A percentile compares a stretch with the other conserved stretches of the same genome.
Evolutionary conservation across 1,284 basidiomycete species (phyloP).

Genomic region (Leccinum subrobustum): DNA sequence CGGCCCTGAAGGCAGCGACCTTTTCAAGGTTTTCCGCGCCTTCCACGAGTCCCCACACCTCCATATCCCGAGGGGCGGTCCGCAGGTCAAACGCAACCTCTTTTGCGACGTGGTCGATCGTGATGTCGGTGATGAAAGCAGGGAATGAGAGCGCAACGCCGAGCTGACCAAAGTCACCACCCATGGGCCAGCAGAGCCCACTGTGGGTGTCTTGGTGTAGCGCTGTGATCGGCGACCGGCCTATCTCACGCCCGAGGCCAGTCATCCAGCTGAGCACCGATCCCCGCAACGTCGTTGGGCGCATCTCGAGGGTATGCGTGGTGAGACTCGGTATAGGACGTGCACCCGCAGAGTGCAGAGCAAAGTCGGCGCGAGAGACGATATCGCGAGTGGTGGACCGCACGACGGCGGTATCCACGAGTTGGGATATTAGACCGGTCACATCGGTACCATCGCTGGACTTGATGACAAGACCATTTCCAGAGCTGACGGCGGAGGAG

Average conservation of each 20-base stretch:
- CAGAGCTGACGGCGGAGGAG: slow-evolving; percentile 39
- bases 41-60: slow-evolving; percentile 87
- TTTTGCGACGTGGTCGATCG: slow-evolving; percentile 84
- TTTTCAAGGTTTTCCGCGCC: slow-evolving; percentile 67
- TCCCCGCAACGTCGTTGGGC: slow-evolving; percentile 43
- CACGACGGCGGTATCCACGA: slow-evolving; percentile 74
- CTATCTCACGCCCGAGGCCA: slow-evolving; percentile 62
- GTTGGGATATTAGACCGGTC: slow-evolving; percentile 62
- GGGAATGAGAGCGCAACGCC: slow-evolving; percentile 77
- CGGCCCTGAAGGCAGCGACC: slow-evolving; percentile 48
- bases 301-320: slow-evolving; percentile 70
- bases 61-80: slow-evolving; percentile 83
- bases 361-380: slow-evolving; percentile 83
- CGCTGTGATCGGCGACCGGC: slow-evolving; percentile 80
- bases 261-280: slow-evolving; percentile 55
- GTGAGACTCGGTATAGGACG: slow-evolving; percentile 81
- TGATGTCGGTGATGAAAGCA: slow-evolving; percentile 72
- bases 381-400: slow-evolving; percentile 69
- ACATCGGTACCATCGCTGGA: slow-evolving; percentile 76
- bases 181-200: slow-evolving; percentile 94
- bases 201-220: slow-evolving; percentile 79
- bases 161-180: slow-evolving; percentile 73
- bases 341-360: slow-evolving; percentile 81
- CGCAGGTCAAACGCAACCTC: slow-evolving; percentile 78
- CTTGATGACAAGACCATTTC: slow-evolving; percentile 62